phyloP scores from a whole-genome alignment of 176 grass and related monocot species.

The Areca catechu region DNA sequence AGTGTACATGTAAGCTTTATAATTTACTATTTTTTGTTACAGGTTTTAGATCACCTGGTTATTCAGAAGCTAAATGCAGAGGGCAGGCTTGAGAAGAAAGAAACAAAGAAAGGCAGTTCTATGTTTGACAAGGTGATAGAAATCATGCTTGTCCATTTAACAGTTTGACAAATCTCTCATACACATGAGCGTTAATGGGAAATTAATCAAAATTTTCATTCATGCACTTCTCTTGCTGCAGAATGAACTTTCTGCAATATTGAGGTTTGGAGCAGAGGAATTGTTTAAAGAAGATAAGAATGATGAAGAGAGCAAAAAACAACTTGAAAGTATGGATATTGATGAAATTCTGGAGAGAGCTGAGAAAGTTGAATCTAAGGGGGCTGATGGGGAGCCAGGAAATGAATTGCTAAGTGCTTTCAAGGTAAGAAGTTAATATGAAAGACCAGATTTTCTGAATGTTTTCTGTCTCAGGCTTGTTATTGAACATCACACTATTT shows the following conservation, averaged over 20 bases:
- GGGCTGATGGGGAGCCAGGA: conserved; percentile 65
- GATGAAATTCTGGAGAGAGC: conserved; percentile 99
- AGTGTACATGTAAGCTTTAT: not conserved
- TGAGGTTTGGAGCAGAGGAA: conserved; percentile 95
- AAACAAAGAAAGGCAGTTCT: conserved; percentile 91
- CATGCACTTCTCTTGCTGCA: conserved; percentile 24
- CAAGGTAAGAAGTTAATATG: conserved; percentile 56
- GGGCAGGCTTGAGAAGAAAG: conserved; percentile 98
- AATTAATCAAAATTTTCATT: too few relatives aligned
- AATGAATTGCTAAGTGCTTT: conserved; percentile 95
- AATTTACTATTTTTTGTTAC: conserved; percentile 6
- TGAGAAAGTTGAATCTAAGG: conserved; percentile 94
- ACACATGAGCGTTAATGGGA: too few relatives aligned
- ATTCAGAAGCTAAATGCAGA: conserved; percentile 99
- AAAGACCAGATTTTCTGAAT: conserved; percentile 1
- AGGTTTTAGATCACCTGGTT: conserved; percentile 99
- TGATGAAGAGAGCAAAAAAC: conserved; percentile 84
- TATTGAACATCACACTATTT: too few relatives aligned
- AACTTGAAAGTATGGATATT: conserved; percentile 96
- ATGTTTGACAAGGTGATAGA: conserved; percentile 80
- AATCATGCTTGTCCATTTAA: too few relatives aligned
- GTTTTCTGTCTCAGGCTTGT: not conserved
- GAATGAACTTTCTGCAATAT: conserved; percentile 99
- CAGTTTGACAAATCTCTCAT: too few relatives aligned
- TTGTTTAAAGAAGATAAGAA: conserved; percentile 97